Percentiles rank a stretch among this genome's conserved stretches.
Evolutionary conservation across 1,284 basidiomycete species (phyloP).

Genomic region (Pascua guehoae): DNA sequence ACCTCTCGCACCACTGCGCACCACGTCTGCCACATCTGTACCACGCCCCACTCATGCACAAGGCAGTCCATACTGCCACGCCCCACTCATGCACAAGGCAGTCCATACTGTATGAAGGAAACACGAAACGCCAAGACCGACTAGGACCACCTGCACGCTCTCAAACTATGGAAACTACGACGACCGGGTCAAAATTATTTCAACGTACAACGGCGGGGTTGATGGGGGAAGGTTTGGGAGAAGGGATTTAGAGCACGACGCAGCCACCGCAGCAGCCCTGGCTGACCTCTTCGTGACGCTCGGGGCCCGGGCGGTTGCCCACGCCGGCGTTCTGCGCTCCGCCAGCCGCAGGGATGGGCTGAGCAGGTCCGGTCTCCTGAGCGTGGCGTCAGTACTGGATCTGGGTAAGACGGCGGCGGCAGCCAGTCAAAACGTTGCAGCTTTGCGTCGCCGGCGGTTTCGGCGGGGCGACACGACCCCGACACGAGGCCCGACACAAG

Average conservation of each 20-base stretch:
- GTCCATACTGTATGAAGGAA: too few species aligned
- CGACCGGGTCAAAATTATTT: not conserved
- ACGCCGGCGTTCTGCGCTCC: slow-evolving; percentile 55
- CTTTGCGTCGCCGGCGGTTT: not conserved
- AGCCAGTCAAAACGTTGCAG: not conserved
- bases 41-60: too few species aligned
- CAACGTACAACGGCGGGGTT: slow-evolving; percentile 4
- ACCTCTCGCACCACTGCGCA: too few species aligned
- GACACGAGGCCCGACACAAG: too few species aligned
- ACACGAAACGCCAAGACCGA: too few species aligned
- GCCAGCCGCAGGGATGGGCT: slow-evolving; percentile 43
- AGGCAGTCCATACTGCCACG: too few species aligned
- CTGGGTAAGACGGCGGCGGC: not conserved
- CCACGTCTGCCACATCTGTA: too few species aligned
- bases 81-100: too few species aligned
- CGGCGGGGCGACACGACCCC: not conserved
- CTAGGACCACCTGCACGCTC: too few species aligned
- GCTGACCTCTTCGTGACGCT: slow-evolving; percentile 46
- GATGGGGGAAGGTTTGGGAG: too few species aligned
- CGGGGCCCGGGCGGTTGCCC: slow-evolving; percentile 51
- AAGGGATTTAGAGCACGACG: slow-evolving; percentile 57
- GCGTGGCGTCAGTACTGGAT: not conserved
- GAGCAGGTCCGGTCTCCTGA: slow-evolving; percentile 42
- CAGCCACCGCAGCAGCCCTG: slow-evolving; percentile 70
- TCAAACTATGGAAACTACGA: too few species aligned